phyloP scores from a whole-genome alignment of 257 asterid species.

The Solanum virginianum region DNA sequence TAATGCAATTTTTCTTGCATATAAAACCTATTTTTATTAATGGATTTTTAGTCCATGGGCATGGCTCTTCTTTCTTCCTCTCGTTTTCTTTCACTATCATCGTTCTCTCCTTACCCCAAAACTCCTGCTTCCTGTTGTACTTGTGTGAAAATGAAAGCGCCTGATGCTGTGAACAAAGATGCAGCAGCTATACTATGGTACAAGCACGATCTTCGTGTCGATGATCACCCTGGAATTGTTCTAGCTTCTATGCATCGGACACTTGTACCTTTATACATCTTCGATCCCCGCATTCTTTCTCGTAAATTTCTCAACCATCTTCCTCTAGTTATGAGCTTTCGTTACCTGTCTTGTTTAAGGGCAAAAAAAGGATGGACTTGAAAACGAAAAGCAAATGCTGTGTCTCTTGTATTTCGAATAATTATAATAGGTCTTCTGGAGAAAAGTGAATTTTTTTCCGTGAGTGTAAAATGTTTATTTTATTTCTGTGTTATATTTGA shows the following conservation, averaged over 20 bases:
- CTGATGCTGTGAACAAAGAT: constrained; percentile 7
- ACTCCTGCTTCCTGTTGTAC: background rate
- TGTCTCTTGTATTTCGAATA: background rate
- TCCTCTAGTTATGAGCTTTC: background rate
- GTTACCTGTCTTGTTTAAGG: too few relatives aligned
- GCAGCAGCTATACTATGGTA: constrained; percentile 69
- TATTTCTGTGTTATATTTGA: background rate
- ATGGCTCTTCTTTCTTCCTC: constrained; percentile 49
- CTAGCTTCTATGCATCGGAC: constrained; percentile 49
- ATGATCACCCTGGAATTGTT: constrained; percentile 70
- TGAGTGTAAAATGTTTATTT: background rate
- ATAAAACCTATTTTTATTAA: too few relatives aligned
- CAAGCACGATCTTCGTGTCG: constrained; percentile 87
- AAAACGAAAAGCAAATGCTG: too few relatives aligned
- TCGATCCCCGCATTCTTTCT: constrained; percentile 76
- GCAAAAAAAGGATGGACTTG: too few relatives aligned
- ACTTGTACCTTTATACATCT: constrained; percentile 67
- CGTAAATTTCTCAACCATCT: constrained; percentile 17
- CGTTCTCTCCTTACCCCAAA: constrained; percentile 8
- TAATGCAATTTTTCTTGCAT: too few relatives aligned
- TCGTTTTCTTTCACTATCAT: constrained; percentile 13
- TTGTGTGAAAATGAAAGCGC: background rate
- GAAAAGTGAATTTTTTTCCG: background rate
- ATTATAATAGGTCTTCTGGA: background rate
- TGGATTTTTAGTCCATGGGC: too few relatives aligned